phyloP scores from a whole-genome alignment of 352 stramenopile genomes.

The Elongisporangium senticosum region DNA sequence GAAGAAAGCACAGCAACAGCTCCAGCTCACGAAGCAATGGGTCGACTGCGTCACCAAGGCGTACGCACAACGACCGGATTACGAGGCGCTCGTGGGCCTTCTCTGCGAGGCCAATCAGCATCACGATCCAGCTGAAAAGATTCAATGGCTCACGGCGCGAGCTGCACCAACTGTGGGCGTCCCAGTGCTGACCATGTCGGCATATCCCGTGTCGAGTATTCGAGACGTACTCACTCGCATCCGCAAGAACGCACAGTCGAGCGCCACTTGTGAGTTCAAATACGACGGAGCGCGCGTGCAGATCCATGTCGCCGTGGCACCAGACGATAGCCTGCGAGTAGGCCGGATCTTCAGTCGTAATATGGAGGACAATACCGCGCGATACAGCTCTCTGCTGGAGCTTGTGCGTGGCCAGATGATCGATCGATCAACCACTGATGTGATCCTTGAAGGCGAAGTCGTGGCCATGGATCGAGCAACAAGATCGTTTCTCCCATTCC shows the following conservation, averaged over 20 bases:
- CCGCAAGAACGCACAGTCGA: slow-evolving; percentile 21
- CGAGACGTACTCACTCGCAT: slow-evolving; percentile 38
- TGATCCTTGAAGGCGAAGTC: slow-evolving; percentile 75
- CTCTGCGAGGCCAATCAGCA: slow-evolving; percentile 26
- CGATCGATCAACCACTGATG: slow-evolving; percentile 12
- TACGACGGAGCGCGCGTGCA: slow-evolving; percentile 81
- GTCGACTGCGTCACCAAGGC: slow-evolving; percentile 53
- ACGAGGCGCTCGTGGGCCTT: slow-evolving; percentile 35
- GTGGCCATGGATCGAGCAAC: slow-evolving; percentile 58
- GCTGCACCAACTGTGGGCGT: slow-evolving; percentile 39
- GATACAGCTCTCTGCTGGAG: slow-evolving; percentile 53
- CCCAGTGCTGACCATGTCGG: slow-evolving; percentile 76
- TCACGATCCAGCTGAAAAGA: slow-evolving; percentile 13
- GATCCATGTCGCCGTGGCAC: slow-evolving; percentile 38
- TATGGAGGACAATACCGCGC: slow-evolving; percentile 71
- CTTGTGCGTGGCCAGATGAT: slow-evolving; percentile 11
- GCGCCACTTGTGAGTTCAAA: slow-evolving; percentile 75
- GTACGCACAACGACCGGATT: slow-evolving; percentile 71
- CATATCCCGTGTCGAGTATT: slow-evolving; percentile 67
- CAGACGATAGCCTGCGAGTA: slow-evolving; percentile 1
- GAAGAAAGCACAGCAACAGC: neutral
- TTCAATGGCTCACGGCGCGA: slow-evolving; percentile 24
- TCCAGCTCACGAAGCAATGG: slow-evolving; percentile 30
- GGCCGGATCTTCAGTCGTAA: slow-evolving; percentile 79
- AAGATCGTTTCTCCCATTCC: slow-evolving; percentile 55